A percentile compares a stretch with the other conserved stretches of the same genome.
Evolutionary conservation across 2,329 filamentous ascomycete genomes (phyloP).

Genomic region (Trichoderma polysporum): DNA sequence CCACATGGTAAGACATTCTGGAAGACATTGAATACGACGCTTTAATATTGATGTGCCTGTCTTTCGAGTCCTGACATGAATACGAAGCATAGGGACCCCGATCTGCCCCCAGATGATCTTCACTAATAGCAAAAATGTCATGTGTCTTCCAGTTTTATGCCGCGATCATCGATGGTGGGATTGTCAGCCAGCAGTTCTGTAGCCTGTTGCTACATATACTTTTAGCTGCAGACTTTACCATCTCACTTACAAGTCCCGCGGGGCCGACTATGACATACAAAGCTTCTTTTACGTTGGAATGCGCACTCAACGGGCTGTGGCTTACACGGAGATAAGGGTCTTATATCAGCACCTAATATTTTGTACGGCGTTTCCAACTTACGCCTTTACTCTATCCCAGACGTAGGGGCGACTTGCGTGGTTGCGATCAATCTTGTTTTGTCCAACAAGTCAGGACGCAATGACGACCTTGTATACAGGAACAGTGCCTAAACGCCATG

Average conservation of each 20-base stretch:
- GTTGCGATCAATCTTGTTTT: background rate
- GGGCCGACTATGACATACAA: background rate
- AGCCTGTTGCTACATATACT: background rate
- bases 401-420: background rate
- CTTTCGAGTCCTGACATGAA: background rate
- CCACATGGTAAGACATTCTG: background rate
- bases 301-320: background rate
- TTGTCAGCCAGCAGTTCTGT: background rate
- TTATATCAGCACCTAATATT: background rate
- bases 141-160: background rate
- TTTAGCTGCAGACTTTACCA: background rate
- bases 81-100: background rate
- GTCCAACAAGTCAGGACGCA: background rate
- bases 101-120: background rate
- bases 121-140: background rate
- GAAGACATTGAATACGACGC: background rate
- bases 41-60: background rate
- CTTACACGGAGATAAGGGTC: background rate
- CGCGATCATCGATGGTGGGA: background rate
- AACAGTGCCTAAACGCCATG: background rate
- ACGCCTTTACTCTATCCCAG: background rate
- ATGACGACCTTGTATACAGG: background rate
- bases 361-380: background rate
- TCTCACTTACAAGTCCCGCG: background rate
- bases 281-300: constrained; percentile 1